Conservation (phyloP, 345 rosid species). For the Acer saccharum region DNA sequence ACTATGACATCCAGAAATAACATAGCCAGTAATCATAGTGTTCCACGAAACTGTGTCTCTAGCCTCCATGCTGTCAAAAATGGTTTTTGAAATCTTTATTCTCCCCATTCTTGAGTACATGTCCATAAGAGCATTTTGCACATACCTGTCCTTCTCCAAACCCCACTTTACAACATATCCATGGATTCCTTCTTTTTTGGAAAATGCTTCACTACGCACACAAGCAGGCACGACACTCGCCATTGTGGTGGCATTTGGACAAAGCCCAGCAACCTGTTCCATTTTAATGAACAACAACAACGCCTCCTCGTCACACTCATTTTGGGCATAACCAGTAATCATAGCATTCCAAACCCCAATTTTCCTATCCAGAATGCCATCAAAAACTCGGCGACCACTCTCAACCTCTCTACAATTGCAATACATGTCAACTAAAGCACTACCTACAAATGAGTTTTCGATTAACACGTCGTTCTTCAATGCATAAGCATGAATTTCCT, state of each 20-base stretch:
- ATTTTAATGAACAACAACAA: slow-evolving; percentile 67
- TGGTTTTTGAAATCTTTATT: slow-evolving; percentile 48
- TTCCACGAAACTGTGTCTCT: slow-evolving; percentile 87
- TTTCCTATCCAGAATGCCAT: slow-evolving; percentile 45
- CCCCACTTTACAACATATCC: slow-evolving; percentile 73
- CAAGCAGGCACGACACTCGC: slow-evolving; percentile 78
- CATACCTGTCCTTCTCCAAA: slow-evolving; percentile 57
- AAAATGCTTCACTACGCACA: slow-evolving; percentile 57
- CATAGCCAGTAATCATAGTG: slow-evolving; percentile 80
- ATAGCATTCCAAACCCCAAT: slow-evolving; percentile 87
- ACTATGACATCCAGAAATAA: slow-evolving; percentile 49
- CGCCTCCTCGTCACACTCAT: slow-evolving; percentile 66
- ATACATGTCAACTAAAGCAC: slow-evolving; percentile 95
- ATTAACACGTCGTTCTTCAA: slow-evolving; percentile 59
- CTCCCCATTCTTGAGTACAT: slow-evolving; percentile 80
- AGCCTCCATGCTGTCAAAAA: slow-evolving; percentile 63
- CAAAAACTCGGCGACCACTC: slow-evolving; percentile 65
- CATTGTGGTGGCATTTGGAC: slow-evolving; percentile 82
- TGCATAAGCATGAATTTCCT: slow-evolving; percentile 83
- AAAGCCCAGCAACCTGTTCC: slow-evolving; percentile 58
- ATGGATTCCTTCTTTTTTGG: slow-evolving; percentile 68
- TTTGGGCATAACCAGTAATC: slow-evolving; percentile 86
- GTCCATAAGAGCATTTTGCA: slow-evolving; percentile 88
- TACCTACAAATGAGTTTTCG: slow-evolving; percentile 81
- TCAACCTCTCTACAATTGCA: slow-evolving; percentile 71